phyloP scores from a whole-genome alignment of 2,329 filamentous ascomycete species.

The Atkinsonella texensis region DNA sequence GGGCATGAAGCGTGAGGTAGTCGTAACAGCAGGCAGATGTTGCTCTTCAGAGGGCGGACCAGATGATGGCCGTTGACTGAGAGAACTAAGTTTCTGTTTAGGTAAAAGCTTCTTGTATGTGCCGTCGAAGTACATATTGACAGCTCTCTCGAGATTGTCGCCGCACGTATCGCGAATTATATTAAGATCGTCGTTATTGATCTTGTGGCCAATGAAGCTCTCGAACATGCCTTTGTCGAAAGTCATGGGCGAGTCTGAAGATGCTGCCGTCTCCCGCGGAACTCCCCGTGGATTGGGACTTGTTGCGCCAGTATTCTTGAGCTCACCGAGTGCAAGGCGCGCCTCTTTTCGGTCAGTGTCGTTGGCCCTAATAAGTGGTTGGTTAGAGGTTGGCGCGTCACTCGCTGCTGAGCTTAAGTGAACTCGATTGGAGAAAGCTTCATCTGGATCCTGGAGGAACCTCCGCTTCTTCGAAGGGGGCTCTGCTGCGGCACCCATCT shows the following conservation, averaged over 20 bases:
- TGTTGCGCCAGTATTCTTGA: constrained; percentile 5
- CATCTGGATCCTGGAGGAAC: constrained; percentile 24
- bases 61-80: neutral
- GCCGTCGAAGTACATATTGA: constrained; percentile 60
- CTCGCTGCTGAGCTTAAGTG: constrained; percentile 10
- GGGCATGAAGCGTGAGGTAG: constrained; percentile 18
- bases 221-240: constrained; percentile 50
- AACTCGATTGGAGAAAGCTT: constrained; percentile 16
- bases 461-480: constrained; percentile 34
- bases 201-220: constrained; percentile 45
- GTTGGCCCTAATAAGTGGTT: constrained; percentile 15
- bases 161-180: constrained; percentile 42
- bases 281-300: constrained; percentile 7
- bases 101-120: constrained; percentile 45
- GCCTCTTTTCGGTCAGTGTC: constrained; percentile 11
- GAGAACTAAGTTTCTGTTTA: neutral
- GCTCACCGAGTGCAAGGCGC: constrained; percentile 7
- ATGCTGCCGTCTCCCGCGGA: constrained; percentile 7
- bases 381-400: constrained; percentile 14
- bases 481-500: constrained; percentile 24
- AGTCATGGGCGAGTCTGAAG: constrained; percentile 17
- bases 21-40: neutral
- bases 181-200: constrained; percentile 35
- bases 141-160: constrained; percentile 46
- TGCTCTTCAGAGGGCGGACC: neutral